phyloP scores from a whole-genome alignment of 2,329 filamentous ascomycete species.

The Hirsutella thompsonii region DNA sequence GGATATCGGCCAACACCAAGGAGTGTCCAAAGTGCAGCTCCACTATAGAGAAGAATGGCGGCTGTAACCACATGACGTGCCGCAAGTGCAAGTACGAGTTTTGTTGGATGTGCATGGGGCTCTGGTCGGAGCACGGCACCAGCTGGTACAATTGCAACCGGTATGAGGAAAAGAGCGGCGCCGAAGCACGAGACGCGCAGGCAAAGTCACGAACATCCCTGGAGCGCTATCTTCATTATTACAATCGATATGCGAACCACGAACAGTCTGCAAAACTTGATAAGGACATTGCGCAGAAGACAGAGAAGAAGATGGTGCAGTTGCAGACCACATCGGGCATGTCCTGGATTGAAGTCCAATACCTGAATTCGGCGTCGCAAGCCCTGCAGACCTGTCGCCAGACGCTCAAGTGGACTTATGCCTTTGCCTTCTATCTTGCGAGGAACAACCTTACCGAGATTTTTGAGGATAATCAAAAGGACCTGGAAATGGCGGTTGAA shows the following conservation, averaged over 20 bases:
- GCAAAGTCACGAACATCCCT: conserved; percentile 81
- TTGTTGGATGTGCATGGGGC: conserved; percentile 99
- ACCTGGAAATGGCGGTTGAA: conserved; percentile 93
- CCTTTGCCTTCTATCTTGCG: conserved; percentile 94
- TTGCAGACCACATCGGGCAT: conserved; percentile 87
- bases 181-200: conserved; percentile 82
- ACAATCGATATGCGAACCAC: conserved; percentile 97
- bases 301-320: conserved; percentile 98
- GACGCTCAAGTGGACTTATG: conserved; percentile 98
- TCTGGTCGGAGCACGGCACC: conserved; percentile 97
- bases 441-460: conserved; percentile 94
- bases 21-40: conserved; percentile 94
- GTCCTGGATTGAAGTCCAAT: conserved; percentile 99
- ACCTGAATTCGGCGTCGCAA: conserved; percentile 84
- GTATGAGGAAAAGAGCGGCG: conserved; percentile 90
- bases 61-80: conserved; percentile 97
- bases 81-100: conserved; percentile 94
- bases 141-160: conserved; percentile 99
- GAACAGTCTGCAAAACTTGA: conserved; percentile 95
- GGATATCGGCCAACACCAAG: conserved; percentile 98
- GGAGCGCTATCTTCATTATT: conserved; percentile 96
- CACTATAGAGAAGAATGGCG: conserved; percentile 97
- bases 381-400: conserved; percentile 94
- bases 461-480: conserved; percentile 97
- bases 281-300: conserved; percentile 91